Percentiles rank a stretch among this genome's conserved stretches.
Evolutionary conservation across 2,329 filamentous ascomycete species (phyloP).

Genomic region (Akanthomyces dipterigenus): DNA sequence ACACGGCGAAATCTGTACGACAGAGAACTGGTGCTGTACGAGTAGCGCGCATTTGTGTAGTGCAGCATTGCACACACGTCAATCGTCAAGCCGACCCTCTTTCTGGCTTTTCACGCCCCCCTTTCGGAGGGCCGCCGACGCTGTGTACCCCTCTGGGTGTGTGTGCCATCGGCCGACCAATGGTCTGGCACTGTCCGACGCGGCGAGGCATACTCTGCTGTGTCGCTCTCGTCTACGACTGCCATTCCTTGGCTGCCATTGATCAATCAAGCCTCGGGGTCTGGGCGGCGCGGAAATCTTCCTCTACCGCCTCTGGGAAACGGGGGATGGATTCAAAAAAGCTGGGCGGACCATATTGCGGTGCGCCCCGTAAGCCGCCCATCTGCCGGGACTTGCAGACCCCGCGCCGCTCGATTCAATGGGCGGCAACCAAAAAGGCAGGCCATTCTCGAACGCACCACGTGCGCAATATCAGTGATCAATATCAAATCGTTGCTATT

Average conservation of each 20-base stretch:
- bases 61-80: background rate
- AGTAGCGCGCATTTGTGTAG: conserved; percentile 7
- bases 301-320: background rate
- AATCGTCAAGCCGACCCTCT: background rate
- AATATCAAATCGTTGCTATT: background rate
- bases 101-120: background rate
- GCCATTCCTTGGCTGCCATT: background rate
- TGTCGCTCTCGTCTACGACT: background rate
- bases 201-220: background rate
- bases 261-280: background rate
- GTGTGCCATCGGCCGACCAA: background rate
- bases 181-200: background rate
- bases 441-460: background rate
- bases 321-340: background rate
- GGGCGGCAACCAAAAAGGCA: background rate
- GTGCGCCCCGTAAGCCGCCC: conserved; percentile 5
- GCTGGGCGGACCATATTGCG: conserved; percentile 2
- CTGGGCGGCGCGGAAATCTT: background rate
- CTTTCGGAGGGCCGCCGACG: background rate
- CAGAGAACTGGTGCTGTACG: background rate
- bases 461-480: conserved; percentile 2
- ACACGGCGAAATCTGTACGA: background rate
- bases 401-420: conserved; percentile 7
- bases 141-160: background rate
- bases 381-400: conserved; percentile 1